phyloP scores from a whole-genome alignment of 352 stramenopile genomes.

The Globisporangium irregulare region DNA sequence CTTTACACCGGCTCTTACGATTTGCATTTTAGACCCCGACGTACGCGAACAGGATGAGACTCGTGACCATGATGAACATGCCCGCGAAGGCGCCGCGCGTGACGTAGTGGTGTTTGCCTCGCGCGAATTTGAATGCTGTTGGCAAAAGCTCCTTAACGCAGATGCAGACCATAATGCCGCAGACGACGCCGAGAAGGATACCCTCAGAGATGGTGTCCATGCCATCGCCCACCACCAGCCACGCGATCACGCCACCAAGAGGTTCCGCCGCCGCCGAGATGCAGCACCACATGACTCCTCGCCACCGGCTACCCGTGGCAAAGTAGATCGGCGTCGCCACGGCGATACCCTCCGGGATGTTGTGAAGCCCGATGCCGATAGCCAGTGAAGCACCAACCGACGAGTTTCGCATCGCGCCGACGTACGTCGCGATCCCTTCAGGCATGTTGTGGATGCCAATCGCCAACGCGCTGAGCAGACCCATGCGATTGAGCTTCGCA shows the following conservation, averaged over 20 bases:
- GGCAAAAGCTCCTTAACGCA: conserved; percentile 90
- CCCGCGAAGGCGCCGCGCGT: conserved; percentile 78
- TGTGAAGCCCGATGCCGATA: conserved; percentile 95
- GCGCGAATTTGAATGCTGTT: conserved; percentile 90
- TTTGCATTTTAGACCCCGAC: conserved; percentile 35
- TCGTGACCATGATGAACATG: conserved; percentile 87
- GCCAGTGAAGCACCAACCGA: conserved; percentile 89
- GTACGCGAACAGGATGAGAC: conserved; percentile 88
- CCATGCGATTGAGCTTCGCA: conserved; percentile 75
- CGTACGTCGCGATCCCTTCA: conserved; percentile 95
- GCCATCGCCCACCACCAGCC: conserved; percentile 68
- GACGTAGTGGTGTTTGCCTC: conserved; percentile 78
- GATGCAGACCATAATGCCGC: conserved; percentile 94
- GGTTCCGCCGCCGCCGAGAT: conserved; percentile 87
- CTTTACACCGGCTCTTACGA: background rate
- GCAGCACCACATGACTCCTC: conserved; percentile 92
- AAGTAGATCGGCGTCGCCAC: conserved; percentile 97
- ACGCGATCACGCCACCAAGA: conserved; percentile 88
- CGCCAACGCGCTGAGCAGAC: conserved; percentile 90
- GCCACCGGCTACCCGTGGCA: conserved; percentile 90
- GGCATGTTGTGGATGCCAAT: conserved; percentile 96
- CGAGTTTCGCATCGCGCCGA: conserved; percentile 87
- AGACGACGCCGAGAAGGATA: conserved; percentile 90
- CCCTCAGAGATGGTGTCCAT: conserved; percentile 74
- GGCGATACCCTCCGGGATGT: conserved; percentile 96